Conservation (phyloP, 2,329 filamentous ascomycete genomes). For the Colletotrichum tropicicola region DNA sequence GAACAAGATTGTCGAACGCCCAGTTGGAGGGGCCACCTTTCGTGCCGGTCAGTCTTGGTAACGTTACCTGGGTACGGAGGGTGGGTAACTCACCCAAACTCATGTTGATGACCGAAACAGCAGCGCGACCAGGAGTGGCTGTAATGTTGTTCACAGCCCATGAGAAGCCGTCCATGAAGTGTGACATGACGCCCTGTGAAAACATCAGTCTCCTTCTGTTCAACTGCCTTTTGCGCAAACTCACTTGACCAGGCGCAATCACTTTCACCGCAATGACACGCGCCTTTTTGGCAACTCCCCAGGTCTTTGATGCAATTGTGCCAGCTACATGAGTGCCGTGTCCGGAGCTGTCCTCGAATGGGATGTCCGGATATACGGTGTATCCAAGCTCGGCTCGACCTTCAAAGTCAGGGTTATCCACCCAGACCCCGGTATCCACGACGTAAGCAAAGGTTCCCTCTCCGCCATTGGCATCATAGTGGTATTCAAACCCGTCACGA, state of each 20-base stretch:
- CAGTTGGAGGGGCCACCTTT: constrained; percentile 32
- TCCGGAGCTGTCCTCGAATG: constrained; percentile 45
- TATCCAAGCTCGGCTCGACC: constrained; percentile 50
- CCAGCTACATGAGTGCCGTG: constrained; percentile 57
- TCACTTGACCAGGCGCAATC: constrained; percentile 8
- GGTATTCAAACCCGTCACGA: constrained; percentile 40
- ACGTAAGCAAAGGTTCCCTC: constrained; percentile 57
- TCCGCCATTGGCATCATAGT: constrained; percentile 51
- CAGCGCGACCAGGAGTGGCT: not conserved
- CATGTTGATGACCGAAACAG: constrained; percentile 7
- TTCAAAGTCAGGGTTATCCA: constrained; percentile 53
- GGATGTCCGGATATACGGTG: constrained; percentile 42
- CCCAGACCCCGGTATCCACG: constrained; percentile 63
- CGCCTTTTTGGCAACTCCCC: constrained; percentile 54
- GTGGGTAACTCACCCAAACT: constrained; percentile 14
- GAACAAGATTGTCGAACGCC: constrained; percentile 59
- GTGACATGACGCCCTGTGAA: not conserved
- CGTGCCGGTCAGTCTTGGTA: constrained; percentile 21
- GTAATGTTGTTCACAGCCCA: constrained; percentile 8
- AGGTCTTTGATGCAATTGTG: constrained; percentile 51
- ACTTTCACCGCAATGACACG: constrained; percentile 56
- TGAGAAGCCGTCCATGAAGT: constrained; percentile 16
- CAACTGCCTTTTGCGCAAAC: not conserved
- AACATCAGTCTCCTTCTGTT: not conserved
- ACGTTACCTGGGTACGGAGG: constrained; percentile 27